Base-by-base conservation (phyloP, 768 basidiomycete species). In the Suillus paluster region DNA sequence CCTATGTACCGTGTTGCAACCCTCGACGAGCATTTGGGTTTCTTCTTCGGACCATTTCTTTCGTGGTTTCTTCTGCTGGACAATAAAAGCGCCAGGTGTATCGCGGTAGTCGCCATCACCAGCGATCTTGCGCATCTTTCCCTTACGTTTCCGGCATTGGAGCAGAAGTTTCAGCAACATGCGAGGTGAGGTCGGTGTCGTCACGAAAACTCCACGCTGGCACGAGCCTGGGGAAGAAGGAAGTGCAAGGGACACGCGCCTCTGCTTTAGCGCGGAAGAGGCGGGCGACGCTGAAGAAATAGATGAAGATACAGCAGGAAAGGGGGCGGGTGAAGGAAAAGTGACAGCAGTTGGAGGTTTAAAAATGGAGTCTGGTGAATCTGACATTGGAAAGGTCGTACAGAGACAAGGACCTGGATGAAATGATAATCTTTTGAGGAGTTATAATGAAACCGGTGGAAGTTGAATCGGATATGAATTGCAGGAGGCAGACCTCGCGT, bases 31-130 rank as follows among this genome's bases (percentile, higher is more conserved):
- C 90, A 92, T 93, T 77, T 92, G 85, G 0, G 93, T 95, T 77
- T 95, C 93, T 73, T 92, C 88, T 63, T 80, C 79, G 0, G 90
- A 79, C 93, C 93, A 95, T 71, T 94, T 94, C 81, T 93, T 91
- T 67, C 94, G 75, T 44, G 82, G 83, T 69, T 90, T 92, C 85
- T 92, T 94, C 73, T 92, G 88, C 27, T 70, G 78, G 1, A 75
- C 68, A 63, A 75, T 63, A 33, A 76, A 76, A 27, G 66, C 33
- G 30, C 55, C 52, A 56, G 66, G 62, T 17, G 73, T 64, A 11
- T 66, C 67, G 12, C 61, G 62, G 64, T 78, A 75, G 54, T 67
- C 72, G n/a, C 72, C 74, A 64, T 78, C 74, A 21, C 72, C 69
- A 2, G 79, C 73, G 36, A 84, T 80, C 70, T 81, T 84, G 62